phyloP scores from a whole-genome alignment of 305 asterid genomes.

The Solanum hybrid region DNA sequence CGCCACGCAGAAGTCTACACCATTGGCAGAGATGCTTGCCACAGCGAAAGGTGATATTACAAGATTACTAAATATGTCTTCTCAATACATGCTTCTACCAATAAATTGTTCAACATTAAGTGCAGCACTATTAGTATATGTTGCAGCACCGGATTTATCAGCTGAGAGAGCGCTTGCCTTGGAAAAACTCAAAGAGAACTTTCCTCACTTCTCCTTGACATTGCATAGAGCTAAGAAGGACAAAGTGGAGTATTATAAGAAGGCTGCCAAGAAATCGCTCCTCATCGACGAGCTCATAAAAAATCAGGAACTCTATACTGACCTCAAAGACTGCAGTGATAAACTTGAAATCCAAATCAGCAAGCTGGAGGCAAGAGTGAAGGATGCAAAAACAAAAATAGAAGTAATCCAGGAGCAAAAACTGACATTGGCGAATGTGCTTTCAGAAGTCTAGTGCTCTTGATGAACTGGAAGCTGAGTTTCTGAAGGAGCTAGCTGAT shows the following conservation, averaged over 20 bases:
- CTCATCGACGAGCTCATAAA: neutral
- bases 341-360: neutral
- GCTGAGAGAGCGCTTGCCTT: neutral
- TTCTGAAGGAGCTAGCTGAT: neutral
- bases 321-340: neutral
- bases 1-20: neutral
- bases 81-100: neutral
- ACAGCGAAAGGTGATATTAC: neutral
- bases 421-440: neutral
- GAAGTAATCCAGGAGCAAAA: neutral
- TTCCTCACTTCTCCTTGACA: neutral
- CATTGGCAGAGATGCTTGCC: neutral
- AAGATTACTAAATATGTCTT: neutral
- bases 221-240: neutral
- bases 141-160: neutral
- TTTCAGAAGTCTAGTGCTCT: neutral
- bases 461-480: constrained; percentile 4
- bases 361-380: neutral
- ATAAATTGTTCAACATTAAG: neutral
- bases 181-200: neutral
- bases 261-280: neutral
- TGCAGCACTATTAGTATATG: neutral
- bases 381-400: neutral
- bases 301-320: neutral
- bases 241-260: neutral